Base-by-base conservation (phyloP, 495 filamentous ascomycete species). In the Penicillium canescens region DNA sequence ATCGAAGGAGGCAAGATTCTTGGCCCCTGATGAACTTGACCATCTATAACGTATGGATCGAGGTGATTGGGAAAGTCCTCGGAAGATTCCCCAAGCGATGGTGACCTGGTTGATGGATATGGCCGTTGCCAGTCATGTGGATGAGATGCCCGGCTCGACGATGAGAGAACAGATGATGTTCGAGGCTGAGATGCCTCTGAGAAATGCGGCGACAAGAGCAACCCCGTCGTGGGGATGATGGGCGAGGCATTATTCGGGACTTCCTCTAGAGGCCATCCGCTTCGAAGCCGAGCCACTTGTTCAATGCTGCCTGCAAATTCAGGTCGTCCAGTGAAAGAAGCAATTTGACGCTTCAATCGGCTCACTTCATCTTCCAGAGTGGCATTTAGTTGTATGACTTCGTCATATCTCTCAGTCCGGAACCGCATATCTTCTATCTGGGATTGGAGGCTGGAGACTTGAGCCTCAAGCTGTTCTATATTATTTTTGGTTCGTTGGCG, bases 401-500 rank as follows among this genome's bases (percentile, higher is more conserved):
- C 71, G 18, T 80, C 73, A 54, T 77, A 74, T 62, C 59, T 73
- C 50, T 83, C 77, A 21, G 65, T 68, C 41, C 72, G 74, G 35
- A 67, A 62, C 39, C 60, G 77, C 52, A 83, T 74, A 47, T 82
- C 79, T 6, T 68, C 69, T 8, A 85, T 71, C 53, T 78, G 73
- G 16, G 66, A 62, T 59, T 83, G 77, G 9, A 85, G 68, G 13
- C 35, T 9, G 8, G 70, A 64, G 7, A 85, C 76, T 46, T 78
- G 71, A 26, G 67, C 60, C 61, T 86, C 79, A 10, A 86, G 71
- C 13, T 63, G 65, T 38, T 85, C 82, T 51, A 85, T 84, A 58
- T 81, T 80, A 46, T 81, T 79, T 46, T 80, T 84, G 26, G 79
- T 84, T 42, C 82, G 67, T 53, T 82, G 79, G 16, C 82, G 78